These are phyloP conservation scores for Pseudoscleropodium purum DNA, from an alignment of 225 moss, liverwort and hornwort genomes.

Conservation along the genomic window DNA sequence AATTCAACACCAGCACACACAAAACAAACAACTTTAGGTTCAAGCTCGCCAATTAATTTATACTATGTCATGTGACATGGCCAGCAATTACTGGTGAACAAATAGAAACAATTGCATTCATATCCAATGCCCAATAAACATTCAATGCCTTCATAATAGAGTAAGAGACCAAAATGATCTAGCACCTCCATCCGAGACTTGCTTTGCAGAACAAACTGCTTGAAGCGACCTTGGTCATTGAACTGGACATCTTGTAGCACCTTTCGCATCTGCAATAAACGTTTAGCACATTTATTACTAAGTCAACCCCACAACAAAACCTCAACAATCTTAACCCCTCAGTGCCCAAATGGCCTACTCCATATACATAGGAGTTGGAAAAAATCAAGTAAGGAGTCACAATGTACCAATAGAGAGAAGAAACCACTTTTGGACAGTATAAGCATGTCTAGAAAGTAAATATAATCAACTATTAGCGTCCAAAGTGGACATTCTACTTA, in stretches of 20 bases:
- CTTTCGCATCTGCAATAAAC: conserved; percentile 62
- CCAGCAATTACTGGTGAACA: too few species aligned
- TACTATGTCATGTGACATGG: too few species aligned
- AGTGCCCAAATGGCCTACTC: background rate
- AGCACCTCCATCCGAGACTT: conserved; percentile 97
- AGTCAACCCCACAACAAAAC: background rate
- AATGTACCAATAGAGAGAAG: background rate
- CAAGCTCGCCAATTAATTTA: too few species aligned
- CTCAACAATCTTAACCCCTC: background rate
- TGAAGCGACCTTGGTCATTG: conserved; percentile 69
- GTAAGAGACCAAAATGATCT: background rate
- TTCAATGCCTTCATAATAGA: background rate
- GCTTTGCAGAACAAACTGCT: conserved; percentile 92
- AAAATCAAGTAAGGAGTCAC: background rate
- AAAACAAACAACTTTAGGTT: too few species aligned
- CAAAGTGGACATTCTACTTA: background rate
- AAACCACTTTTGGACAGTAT: background rate
- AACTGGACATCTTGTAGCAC: conserved; percentile 92
- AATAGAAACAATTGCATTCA: too few species aligned
- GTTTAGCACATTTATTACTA: background rate
- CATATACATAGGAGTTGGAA: background rate
- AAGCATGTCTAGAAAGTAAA: background rate
- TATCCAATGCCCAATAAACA: too few species aligned
- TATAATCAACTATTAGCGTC: background rate
- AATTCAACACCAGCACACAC: too few species aligned